phyloP scores from a whole-genome alignment of 2,329 filamentous ascomycete species.

The Lasiodiplodia gonubiensis region DNA sequence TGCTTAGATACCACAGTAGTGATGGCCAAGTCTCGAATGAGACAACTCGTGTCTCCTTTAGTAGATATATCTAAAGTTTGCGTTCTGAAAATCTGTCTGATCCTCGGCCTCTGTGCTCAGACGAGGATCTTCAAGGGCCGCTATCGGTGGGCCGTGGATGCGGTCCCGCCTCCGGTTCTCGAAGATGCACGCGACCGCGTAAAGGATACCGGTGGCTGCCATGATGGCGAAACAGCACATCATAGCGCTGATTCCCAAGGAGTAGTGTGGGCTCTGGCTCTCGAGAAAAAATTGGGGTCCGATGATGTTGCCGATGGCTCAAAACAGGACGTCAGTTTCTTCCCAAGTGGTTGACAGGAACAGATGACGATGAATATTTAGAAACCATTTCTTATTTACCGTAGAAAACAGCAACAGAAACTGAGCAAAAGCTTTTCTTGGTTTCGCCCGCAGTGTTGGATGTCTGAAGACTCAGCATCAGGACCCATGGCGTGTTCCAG shows the following conservation, averaged over 20 bases:
- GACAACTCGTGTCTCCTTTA: conserved; percentile 34
- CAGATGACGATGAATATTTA: too few species aligned
- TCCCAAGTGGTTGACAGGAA: too few species aligned
- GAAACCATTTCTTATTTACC: neutral
- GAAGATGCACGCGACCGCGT: neutral
- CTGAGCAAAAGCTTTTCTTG: conserved; percentile 1
- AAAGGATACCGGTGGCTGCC: neutral
- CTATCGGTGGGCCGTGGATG: neutral
- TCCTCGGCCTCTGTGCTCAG: conserved; percentile 52
- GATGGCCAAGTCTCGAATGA: too few species aligned
- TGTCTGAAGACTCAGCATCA: neutral
- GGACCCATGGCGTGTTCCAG: neutral
- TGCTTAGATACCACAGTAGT: too few species aligned
- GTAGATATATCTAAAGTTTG: conserved; percentile 64
- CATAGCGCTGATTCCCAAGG: conserved; percentile 5
- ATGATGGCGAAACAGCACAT: conserved; percentile 16
- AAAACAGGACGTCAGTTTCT: too few species aligned
- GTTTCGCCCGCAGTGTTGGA: conserved; percentile 5
- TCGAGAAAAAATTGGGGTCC: conserved; percentile 8
- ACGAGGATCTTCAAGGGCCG: neutral
- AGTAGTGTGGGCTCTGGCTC: neutral
- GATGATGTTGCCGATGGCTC: conserved; percentile 2
- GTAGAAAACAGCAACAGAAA: neutral
- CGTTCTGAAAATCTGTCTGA: conserved; percentile 66
- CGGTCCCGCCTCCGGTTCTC: neutral